Conservation (phyloP, 2,329 filamentous ascomycete genomes). For the Fusarium buharicum region DNA sequence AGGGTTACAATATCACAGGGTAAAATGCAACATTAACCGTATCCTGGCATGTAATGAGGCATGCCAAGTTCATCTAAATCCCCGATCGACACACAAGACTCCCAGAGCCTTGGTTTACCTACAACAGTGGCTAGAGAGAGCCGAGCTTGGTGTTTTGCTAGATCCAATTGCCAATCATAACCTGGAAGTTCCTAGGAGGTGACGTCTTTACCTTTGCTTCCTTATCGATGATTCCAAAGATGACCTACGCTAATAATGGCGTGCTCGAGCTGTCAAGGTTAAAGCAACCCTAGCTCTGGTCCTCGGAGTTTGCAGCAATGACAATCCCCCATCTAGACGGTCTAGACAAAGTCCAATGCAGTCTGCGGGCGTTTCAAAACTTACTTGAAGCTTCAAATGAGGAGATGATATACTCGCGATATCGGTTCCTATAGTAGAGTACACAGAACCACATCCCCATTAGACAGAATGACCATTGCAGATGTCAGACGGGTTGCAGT, state of each 20-base stretch:
- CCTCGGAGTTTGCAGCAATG: background rate
- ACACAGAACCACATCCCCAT: too few relatives aligned
- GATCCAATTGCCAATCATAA: background rate
- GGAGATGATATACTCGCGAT: background rate
- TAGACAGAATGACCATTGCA: background rate
- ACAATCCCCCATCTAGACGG: background rate
- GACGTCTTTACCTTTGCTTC: background rate
- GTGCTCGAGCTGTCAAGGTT: constrained; percentile 11
- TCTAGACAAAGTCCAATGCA: constrained; percentile 6
- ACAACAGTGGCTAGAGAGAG: background rate
- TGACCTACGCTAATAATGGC: constrained; percentile 1
- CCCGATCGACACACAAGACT: background rate
- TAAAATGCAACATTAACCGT: background rate
- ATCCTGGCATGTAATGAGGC: background rate
- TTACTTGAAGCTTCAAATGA: background rate
- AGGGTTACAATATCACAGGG: background rate
- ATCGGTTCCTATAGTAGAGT: background rate
- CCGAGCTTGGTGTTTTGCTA: background rate
- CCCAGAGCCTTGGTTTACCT: background rate
- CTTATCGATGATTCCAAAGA: background rate
- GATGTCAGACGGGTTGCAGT: constrained; percentile 59
- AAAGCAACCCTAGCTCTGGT: constrained; percentile 8
- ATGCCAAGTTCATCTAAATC: background rate
- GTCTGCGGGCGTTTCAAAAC: background rate
- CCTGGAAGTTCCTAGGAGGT: background rate